Conservation (phyloP, 495 filamentous ascomycete genomes). For the Trypethelium eluteriae region DNA sequence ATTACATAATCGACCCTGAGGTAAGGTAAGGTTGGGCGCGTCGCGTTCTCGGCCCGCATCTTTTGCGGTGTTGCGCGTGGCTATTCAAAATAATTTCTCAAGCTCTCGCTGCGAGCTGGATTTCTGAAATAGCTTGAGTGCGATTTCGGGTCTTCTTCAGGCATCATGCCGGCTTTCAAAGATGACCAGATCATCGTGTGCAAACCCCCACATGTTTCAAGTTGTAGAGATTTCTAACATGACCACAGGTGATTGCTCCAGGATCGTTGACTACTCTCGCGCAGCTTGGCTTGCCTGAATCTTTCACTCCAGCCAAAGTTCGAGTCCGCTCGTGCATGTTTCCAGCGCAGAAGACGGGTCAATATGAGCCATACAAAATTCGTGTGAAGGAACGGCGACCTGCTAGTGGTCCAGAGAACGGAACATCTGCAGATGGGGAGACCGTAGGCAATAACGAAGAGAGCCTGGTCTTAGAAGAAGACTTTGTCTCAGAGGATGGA, state of each 20-base stretch:
- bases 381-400: slow-evolving; percentile 45
- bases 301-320: slow-evolving; percentile 74
- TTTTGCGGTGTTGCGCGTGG: background rate
- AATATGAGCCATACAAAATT: slow-evolving; percentile 78
- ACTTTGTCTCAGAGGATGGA: slow-evolving; percentile 76
- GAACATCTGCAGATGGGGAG: background rate
- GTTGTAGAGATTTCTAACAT: slow-evolving; percentile 18
- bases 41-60: slow-evolving; percentile 7
- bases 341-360: slow-evolving; percentile 63
- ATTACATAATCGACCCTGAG: background rate
- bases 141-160: background rate
- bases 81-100: background rate
- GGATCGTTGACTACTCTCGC: slow-evolving; percentile 90
- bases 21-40: background rate
- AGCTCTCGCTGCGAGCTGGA: background rate
- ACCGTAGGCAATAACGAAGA: slow-evolving; percentile 32
- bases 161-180: slow-evolving; percentile 61
- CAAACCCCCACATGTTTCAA: slow-evolving; percentile 12
- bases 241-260: slow-evolving; percentile 75
- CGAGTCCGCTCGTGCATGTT: slow-evolving; percentile 93
- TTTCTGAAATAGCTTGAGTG: background rate
- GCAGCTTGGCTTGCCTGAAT: slow-evolving; percentile 85
- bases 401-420: background rate
- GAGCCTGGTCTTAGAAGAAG: slow-evolving; percentile 63
- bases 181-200: slow-evolving; percentile 69